Conservation (phyloP, 768 basidiomycete species). For the Mycena capillaripes region DNA sequence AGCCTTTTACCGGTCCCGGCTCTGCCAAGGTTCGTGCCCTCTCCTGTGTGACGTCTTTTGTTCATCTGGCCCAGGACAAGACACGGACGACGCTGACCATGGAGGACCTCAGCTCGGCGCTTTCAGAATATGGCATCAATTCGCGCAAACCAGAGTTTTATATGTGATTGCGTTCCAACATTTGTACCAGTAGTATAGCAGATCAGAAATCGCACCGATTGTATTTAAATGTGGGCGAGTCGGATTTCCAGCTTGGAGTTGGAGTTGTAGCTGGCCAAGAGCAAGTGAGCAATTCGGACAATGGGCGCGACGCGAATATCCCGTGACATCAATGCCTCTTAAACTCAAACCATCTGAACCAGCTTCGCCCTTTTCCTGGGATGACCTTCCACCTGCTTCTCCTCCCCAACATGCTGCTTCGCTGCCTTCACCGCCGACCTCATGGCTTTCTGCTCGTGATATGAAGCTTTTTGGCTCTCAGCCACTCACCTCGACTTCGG, state of each 20-base stretch:
- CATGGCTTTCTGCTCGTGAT: slow-evolving; percentile 88
- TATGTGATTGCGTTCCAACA: slow-evolving; percentile 57
- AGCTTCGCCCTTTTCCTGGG: slow-evolving; percentile 77
- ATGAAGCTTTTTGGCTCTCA: slow-evolving; percentile 90
- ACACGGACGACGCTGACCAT: slow-evolving; percentile 95
- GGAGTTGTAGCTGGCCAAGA: too few species aligned
- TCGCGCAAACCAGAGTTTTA: slow-evolving; percentile 96
- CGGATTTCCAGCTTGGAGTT: too few species aligned
- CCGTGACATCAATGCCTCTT: slow-evolving; percentile 51
- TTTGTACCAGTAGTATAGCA: slow-evolving; percentile 11
- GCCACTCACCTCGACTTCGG: slow-evolving; percentile 73
- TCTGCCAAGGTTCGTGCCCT: slow-evolving; percentile 69
- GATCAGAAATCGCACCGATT: neutral
- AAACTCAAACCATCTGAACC: slow-evolving; percentile 62
- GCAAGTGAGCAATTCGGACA: too few species aligned
- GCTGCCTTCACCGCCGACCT: slow-evolving; percentile 80
- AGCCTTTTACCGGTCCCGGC: slow-evolving; percentile 68
- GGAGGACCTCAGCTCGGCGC: slow-evolving; percentile 95
- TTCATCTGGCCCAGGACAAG: slow-evolving; percentile 71
- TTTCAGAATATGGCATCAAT: slow-evolving; percentile 97
- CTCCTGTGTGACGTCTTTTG: neutral
- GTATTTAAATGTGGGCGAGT: neutral
- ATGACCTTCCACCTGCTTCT: slow-evolving; percentile 56
- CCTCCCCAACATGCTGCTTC: slow-evolving; percentile 54
- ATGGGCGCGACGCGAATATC: neutral